Base-by-base conservation (phyloP, 441 rosid genomes). In the Pelargonium myrrhifolium region DNA sequence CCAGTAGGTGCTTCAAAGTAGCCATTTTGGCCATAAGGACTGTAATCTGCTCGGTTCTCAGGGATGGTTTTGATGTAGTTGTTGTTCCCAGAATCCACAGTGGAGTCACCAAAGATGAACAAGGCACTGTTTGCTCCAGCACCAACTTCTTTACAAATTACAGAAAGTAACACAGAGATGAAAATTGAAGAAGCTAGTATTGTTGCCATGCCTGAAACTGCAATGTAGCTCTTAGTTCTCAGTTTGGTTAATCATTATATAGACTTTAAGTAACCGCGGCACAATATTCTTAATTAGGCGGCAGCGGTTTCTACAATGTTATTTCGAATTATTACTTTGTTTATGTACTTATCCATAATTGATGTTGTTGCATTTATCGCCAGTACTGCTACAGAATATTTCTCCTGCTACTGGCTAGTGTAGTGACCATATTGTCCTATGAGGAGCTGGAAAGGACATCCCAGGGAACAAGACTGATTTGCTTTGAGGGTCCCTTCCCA, bases 61-160 rank as follows among this genome's bases (percentile, higher is more conserved):
- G 82, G 73, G 61, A 37, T 71, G 22, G 83, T 80, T 8, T 71
- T 28, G 76, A 82, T 79, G 75, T 81, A 80, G 40, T 82, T 80
- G 63, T 83, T 83, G 82, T 85, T 83, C 49, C 87, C 87, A 1
- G 76, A 66, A 71, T 87, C 86, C 1, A 80, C 87, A 1, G 71
- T 64, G 65, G 92, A 87, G 76, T 83, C 87, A 7, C 89, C 89
- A 17, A 87, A 83, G 62, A 83, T 72, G 77, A 87, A 87, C 55
- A 84, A 64, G 3, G 85, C 84, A 65, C 17, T 49, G 55, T 15
- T 49, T 12, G 56, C 20, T n/a, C 17, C 18, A 7, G 56, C 56
- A 12, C 55, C 55, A 47, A 40, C 45, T 24, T 24, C 28, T 1
- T 24, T 24, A 14, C 20, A 14, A 4, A 6, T 11, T 12, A 49